Percentiles rank a stretch among this genome's conserved stretches.
phyloP scores from a whole-genome alignment of 148 eudicot genomes.

The Cornus florida region DNA sequence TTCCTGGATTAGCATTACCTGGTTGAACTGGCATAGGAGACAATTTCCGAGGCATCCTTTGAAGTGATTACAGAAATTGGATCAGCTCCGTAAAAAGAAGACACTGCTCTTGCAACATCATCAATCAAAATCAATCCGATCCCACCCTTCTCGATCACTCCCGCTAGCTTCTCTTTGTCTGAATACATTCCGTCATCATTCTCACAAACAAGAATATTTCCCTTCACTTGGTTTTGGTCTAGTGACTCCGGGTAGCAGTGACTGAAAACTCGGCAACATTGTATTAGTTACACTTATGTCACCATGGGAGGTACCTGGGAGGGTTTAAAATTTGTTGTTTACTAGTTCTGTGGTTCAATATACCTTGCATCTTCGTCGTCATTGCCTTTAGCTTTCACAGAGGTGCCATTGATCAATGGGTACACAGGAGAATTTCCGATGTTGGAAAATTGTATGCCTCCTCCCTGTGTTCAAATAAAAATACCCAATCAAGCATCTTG shows the following conservation, averaged over 20 bases:
- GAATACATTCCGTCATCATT: slow-evolving; percentile 15
- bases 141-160: slow-evolving; percentile 30
- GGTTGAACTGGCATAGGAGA: slow-evolving; percentile 48
- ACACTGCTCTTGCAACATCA: slow-evolving; percentile 28
- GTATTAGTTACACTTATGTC: not conserved
- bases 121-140: slow-evolving; percentile 45
- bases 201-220: slow-evolving; percentile 54
- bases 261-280: slow-evolving; percentile 27
- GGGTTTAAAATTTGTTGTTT: not conserved
- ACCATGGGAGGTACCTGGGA: not conserved
- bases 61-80: slow-evolving; percentile 49
- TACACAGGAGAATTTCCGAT: slow-evolving; percentile 38
- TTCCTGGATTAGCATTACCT: slow-evolving; percentile 27
- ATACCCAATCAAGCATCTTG: not conserved
- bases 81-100: slow-evolving; percentile 30
- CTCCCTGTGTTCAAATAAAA: slow-evolving; percentile 43
- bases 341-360: not conserved
- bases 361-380: slow-evolving; percentile 41
- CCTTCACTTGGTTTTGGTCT: slow-evolving; percentile 42
- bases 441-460: slow-evolving; percentile 53
- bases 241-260: slow-evolving; percentile 45
- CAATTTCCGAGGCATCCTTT: slow-evolving; percentile 38
- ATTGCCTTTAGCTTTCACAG: slow-evolving; percentile 22
- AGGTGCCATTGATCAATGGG: slow-evolving; percentile 48
- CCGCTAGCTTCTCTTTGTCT: slow-evolving; percentile 15